Conservation (phyloP, 345 rosid species). For the Brassica nigra region DNA sequence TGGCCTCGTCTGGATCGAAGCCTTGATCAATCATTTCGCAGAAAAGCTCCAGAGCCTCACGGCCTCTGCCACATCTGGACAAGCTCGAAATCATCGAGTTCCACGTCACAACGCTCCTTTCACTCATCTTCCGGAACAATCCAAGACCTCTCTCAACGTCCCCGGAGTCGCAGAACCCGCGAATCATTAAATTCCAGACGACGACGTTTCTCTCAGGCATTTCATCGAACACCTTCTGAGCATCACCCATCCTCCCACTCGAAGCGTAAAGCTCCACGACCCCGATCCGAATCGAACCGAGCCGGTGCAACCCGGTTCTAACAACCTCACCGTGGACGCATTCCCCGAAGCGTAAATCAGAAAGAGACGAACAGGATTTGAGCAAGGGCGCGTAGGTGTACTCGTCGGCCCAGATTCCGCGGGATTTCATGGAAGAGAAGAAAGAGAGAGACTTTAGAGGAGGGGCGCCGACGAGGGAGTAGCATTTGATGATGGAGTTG, state of each 20-base stretch:
- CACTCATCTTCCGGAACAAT: slow-evolving; percentile 57
- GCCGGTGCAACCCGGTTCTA: slow-evolving; percentile 48
- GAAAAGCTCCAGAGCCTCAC: slow-evolving; percentile 63
- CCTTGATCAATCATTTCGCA: slow-evolving; percentile 61
- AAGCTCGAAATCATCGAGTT: slow-evolving; percentile 66
- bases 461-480: slow-evolving; percentile 44
- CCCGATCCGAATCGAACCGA: slow-evolving; percentile 58
- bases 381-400: slow-evolving; percentile 75
- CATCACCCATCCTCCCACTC: slow-evolving; percentile 60
- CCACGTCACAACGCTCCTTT: slow-evolving; percentile 65
- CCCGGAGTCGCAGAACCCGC: slow-evolving; percentile 60
- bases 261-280: slow-evolving; percentile 53
- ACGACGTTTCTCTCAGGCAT: slow-evolving; percentile 53
- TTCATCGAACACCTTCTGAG: slow-evolving; percentile 62
- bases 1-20: slow-evolving; percentile 63
- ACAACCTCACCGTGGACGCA: slow-evolving; percentile 61
- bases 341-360: slow-evolving; percentile 44
- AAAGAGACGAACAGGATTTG: slow-evolving; percentile 54
- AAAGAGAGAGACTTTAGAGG: slow-evolving; percentile 49
- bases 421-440: slow-evolving; percentile 53
- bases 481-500: slow-evolving; percentile 69
- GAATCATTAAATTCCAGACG: slow-evolving; percentile 70
- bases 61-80: slow-evolving; percentile 55
- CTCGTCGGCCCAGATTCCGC: slow-evolving; percentile 65
- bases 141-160: slow-evolving; percentile 52